Evolutionary conservation across 2,329 filamentous ascomycete genomes (phyloP).

Genomic region (Microdochium bolleyi): DNA sequence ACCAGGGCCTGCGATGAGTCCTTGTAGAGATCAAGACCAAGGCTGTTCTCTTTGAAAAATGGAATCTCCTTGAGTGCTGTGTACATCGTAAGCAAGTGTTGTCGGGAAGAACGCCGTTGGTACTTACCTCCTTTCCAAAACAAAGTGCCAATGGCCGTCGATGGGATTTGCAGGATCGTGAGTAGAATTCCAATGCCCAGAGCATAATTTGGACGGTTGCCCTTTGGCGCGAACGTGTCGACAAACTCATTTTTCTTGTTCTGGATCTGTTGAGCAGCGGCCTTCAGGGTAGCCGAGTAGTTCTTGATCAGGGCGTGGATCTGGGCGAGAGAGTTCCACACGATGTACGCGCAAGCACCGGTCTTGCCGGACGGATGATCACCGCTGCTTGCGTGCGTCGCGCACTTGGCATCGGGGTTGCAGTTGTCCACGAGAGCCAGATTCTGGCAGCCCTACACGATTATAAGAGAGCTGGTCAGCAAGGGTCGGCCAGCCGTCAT

Average conservation of each 20-base stretch:
- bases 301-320: not conserved
- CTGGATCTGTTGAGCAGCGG: not conserved
- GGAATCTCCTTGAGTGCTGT: not conserved
- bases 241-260: not conserved
- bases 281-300: not conserved
- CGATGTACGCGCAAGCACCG: not conserved
- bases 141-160: not conserved
- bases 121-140: not conserved
- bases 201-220: not conserved
- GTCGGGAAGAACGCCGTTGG: not conserved
- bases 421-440: not conserved
- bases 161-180: not conserved
- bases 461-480: too few relatives aligned
- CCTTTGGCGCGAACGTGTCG: not conserved
- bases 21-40: not conserved
- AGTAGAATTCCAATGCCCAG: not conserved
- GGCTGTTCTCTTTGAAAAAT: not conserved
- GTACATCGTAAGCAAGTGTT: not conserved
- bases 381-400: not conserved
- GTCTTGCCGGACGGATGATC: not conserved
- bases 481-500: too few relatives aligned
- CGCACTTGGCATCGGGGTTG: not conserved
- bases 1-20: not conserved
- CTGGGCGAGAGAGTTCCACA: not conserved
- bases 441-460: not conserved